Evolutionary conservation across 208 protist genomes (phyloP).

Genomic region (Vickermania ingenoplastis): DNA sequence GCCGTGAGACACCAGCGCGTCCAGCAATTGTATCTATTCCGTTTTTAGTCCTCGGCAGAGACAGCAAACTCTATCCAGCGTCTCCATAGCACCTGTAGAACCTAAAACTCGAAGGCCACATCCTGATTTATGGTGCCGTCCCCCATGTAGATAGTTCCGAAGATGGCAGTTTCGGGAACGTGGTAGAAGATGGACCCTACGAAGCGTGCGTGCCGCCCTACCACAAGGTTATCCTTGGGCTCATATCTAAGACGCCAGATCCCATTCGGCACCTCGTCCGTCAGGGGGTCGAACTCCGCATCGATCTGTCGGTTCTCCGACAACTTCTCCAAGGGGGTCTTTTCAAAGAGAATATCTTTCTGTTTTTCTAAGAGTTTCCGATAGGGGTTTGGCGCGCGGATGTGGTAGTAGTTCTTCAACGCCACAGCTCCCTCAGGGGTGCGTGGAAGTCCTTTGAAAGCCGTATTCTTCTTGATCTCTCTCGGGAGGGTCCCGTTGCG

Average conservation of each 20-base stretch:
- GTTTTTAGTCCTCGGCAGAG: no score
- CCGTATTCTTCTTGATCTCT: conserved; percentile 33
- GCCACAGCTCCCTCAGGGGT: conserved; percentile 37
- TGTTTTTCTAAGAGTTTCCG: conserved; percentile 31
- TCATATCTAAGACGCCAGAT: conserved; percentile 72
- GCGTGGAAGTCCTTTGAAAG: conserved; percentile 43
- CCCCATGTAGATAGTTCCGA: conserved; percentile 81
- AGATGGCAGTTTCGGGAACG: conserved; percentile 57
- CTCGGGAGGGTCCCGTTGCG: conserved; percentile 19
- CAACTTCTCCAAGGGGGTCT: conserved; percentile 46
- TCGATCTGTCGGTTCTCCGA: conserved; percentile 52
- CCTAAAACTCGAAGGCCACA: conserved; percentile 68
- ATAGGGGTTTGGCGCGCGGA: conserved; percentile 62
- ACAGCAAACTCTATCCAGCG: no score
- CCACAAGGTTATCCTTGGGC: conserved; percentile 46
- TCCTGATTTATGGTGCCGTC: conserved; percentile 78
- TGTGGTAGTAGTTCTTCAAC: conserved; percentile 76
- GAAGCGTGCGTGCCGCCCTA: conserved; percentile 56
- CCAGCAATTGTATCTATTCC: no score
- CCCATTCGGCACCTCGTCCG: conserved; percentile 62
- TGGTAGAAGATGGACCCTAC: conserved; percentile 75
- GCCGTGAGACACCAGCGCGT: no score
- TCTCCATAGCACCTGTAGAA: no score
- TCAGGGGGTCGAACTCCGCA: conserved; percentile 56
- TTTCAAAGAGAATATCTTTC: conserved; percentile 25